Evolutionary conservation across 768 basidiomycete species (phyloP).

Genomic region (Tylopilus felleus): DNA sequence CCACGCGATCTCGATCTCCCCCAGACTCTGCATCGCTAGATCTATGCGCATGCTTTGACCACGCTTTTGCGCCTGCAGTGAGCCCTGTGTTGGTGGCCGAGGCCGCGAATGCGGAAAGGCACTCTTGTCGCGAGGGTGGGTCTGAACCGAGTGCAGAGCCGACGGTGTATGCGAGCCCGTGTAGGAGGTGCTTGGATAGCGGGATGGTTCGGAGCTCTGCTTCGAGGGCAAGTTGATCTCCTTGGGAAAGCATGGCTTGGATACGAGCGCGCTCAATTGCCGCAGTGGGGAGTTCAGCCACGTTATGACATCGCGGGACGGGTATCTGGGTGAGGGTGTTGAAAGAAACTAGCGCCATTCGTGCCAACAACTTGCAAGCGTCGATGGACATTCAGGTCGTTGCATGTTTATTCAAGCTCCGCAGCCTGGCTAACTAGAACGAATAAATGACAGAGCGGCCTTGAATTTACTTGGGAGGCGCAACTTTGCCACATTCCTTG

Average conservation of each 20-base stretch:
- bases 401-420: constrained; percentile 25
- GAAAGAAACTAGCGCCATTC: background rate
- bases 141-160: constrained; percentile 55
- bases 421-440: too few relatives aligned
- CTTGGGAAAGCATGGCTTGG: constrained; percentile 10
- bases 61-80: constrained; percentile 59
- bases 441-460: too few relatives aligned
- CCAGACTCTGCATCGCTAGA: constrained; percentile 28
- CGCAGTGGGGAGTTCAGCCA: constrained; percentile 44
- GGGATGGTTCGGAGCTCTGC: constrained; percentile 24
- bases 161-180: constrained; percentile 55
- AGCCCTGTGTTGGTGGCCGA: constrained; percentile 48
- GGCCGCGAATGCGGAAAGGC: constrained; percentile 49
- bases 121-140: constrained; percentile 48
- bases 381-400: background rate
- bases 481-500: constrained; percentile 61
- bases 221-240: constrained; percentile 9
- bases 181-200: constrained; percentile 43
- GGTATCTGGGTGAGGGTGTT: constrained; percentile 1
- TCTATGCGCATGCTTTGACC: constrained; percentile 64
- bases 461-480: constrained; percentile 49
- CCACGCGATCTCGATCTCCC: constrained; percentile 15
- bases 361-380: background rate
- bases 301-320: constrained; percentile 40
- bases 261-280: constrained; percentile 36